Percentiles rank a stretch among this genome's conserved stretches.
Evolutionary conservation across 164 flowering plant species (phyloP).

Genomic region (Protea cynaroides): DNA sequence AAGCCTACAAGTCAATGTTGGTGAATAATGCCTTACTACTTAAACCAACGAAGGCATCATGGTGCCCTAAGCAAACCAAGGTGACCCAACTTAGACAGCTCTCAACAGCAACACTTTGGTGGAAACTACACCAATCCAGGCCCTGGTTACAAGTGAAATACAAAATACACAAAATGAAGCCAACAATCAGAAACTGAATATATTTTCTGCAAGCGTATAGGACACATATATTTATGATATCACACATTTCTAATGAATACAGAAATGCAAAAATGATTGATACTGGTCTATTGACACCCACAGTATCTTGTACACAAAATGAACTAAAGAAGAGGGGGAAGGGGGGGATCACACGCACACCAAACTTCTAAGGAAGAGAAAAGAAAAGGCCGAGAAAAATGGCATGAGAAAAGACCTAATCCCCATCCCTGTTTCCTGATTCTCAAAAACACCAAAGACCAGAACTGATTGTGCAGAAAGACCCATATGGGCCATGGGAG

Average conservation of each 20-base stretch:
- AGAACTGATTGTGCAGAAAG: slow-evolving; percentile 1
- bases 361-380: not conserved
- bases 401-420: not conserved
- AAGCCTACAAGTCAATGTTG: no score
- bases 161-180: not conserved
- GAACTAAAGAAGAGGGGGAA: slow-evolving; percentile 1
- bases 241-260: slow-evolving; percentile 18
- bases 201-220: not conserved
- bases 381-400: not conserved
- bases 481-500: not conserved
- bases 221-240: slow-evolving; percentile 6
- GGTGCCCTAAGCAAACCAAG: no score
- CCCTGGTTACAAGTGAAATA: not conserved
- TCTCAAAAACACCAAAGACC: not conserved
- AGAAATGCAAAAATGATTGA: slow-evolving; percentile 10
- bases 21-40: no score
- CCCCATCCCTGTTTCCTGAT: slow-evolving; percentile 1
- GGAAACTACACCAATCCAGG: not conserved
- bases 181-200: not conserved
- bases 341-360: slow-evolving; percentile 8
- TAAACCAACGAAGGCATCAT: no score
- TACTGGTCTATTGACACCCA: slow-evolving; percentile 8
- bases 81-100: no score
- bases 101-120: not conserved
- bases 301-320: slow-evolving; percentile 8